A percentile compares a stretch with the other conserved stretches of the same genome.
phyloP scores from a whole-genome alignment of 176 grass and related monocot genomes.

The Avena sativa region DNA sequence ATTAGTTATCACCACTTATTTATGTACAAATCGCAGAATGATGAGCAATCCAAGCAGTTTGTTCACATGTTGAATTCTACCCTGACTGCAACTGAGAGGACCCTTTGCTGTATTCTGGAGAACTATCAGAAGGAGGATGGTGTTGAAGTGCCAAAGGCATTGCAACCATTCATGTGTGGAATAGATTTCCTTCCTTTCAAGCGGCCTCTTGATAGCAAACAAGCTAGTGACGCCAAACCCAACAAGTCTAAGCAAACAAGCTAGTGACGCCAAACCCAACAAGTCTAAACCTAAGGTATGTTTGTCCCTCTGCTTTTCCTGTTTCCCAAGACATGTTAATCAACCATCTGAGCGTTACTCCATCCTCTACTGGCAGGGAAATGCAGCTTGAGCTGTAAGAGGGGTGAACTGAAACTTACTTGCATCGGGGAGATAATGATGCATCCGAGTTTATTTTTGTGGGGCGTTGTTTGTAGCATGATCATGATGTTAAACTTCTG shows the following conservation, averaged over 20 bases:
- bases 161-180: slow-evolving; percentile 74
- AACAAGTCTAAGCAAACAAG: slow-evolving; percentile 70
- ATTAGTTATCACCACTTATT: not conserved
- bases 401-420: not conserved
- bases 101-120: slow-evolving; percentile 85
- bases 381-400: slow-evolving; percentile 44
- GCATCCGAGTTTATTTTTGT: not conserved
- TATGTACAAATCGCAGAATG: slow-evolving; percentile 61
- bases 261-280: slow-evolving; percentile 59
- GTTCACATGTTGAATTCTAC: slow-evolving; percentile 97
- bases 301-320: not conserved
- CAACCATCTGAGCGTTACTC: not conserved
- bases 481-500: slow-evolving; percentile 18
- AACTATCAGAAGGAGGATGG: slow-evolving; percentile 77
- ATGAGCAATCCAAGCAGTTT: slow-evolving; percentile 95
- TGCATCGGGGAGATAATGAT: not conserved
- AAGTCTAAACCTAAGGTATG: slow-evolving; percentile 75
- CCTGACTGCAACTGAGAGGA: slow-evolving; percentile 93
- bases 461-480: slow-evolving; percentile 23
- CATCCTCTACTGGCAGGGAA: slow-evolving; percentile 33
- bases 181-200: slow-evolving; percentile 82
- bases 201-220: slow-evolving; percentile 55
- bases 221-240: slow-evolving; percentile 58
- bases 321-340: not conserved
- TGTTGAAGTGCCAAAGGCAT: slow-evolving; percentile 75